Conservation (phyloP, 306 rosid genomes). For the Vicia sativa region DNA sequence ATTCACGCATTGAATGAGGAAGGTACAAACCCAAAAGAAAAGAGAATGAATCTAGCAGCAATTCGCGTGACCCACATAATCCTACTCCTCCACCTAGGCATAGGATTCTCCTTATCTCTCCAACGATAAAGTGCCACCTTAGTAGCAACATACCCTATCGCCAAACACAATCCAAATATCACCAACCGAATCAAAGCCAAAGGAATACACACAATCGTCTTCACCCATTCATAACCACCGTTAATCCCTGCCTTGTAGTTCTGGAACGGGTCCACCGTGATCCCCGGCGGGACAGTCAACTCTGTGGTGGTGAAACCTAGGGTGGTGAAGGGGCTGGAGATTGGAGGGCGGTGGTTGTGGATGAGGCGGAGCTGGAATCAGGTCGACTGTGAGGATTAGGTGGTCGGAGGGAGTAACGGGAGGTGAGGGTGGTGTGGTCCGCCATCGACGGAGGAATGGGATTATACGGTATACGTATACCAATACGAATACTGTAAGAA, state of each 20-base stretch:
- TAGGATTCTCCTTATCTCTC: conserved; percentile 75
- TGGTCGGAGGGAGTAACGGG: conserved; percentile 74
- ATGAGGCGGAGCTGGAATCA: neutral
- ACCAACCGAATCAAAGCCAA: conserved; percentile 57
- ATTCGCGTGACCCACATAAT: conserved; percentile 87
- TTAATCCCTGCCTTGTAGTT: conserved; percentile 53
- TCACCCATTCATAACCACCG: conserved; percentile 75
- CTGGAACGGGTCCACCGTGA: conserved; percentile 74
- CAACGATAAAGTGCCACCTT: conserved; percentile 74
- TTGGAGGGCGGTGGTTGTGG: conserved; percentile 8
- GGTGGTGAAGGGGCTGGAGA: conserved; percentile 63
- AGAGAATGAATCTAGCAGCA: conserved; percentile 74
- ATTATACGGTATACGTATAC: neutral
- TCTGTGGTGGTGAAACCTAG: conserved; percentile 56
- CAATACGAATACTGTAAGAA: neutral
- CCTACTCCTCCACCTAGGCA: conserved; percentile 85
- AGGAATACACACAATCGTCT: conserved; percentile 62
- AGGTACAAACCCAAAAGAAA: conserved; percentile 74
- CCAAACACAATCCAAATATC: conserved; percentile 61
- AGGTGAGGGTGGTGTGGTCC: conserved; percentile 46
- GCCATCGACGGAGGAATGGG: conserved; percentile 47
- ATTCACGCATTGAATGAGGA: neutral
- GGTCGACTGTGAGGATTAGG: conserved; percentile 48
- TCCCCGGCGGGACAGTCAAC: conserved; percentile 52
- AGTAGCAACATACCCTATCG: conserved; percentile 73